Conservation (phyloP, 345 rosid species). For the Atalantia buxifolia region DNA sequence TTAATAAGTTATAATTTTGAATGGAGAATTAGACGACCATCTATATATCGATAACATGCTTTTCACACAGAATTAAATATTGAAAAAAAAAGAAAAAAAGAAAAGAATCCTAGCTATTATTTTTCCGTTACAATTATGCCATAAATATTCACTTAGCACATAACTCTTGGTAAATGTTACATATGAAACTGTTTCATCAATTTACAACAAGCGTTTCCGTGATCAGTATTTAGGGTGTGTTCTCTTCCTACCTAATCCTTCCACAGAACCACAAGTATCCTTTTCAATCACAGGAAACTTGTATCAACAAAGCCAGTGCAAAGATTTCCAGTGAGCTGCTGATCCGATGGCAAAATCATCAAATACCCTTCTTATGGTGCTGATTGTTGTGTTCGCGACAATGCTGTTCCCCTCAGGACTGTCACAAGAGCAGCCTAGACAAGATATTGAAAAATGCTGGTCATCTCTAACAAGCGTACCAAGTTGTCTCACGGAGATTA, state of each 20-base stretch:
- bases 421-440: neutral
- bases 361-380: neutral
- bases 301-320: neutral
- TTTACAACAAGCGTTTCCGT: neutral
- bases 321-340: too few species aligned
- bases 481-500: neutral
- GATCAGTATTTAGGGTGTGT: too few species aligned
- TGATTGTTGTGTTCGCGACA: neutral
- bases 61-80: too few species aligned
- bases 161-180: neutral
- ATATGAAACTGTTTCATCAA: neutral
- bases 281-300: neutral
- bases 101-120: too few species aligned
- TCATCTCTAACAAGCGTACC: neutral
- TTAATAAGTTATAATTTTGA: too few species aligned
- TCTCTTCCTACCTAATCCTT: neutral
- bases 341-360: neutral
- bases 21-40: too few species aligned
- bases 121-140: too few species aligned
- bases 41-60: accelerated
- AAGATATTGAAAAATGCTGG: neutral
- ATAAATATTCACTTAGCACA: too few species aligned
- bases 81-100: too few species aligned
- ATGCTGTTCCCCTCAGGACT: neutral
- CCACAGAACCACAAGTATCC: neutral